Base-by-base conservation (phyloP, 1,139 yeast genomes). In the Scheffersomyces cryptocercus region DNA sequence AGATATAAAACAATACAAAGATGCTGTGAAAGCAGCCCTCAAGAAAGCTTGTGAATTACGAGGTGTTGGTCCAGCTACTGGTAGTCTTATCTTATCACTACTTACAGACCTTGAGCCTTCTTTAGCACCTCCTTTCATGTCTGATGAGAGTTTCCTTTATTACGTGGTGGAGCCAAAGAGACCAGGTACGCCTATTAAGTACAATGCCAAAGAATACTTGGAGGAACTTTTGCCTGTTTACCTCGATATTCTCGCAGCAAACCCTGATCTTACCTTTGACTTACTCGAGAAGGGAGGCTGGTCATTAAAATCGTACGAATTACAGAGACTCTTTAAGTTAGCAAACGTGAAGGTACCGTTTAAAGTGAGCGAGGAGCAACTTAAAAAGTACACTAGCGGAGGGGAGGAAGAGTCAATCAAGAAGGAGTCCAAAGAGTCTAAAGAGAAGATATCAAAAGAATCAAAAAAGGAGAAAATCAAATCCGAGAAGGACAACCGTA, bases 61-160 rank as follows among this genome's bases (percentile, higher is more conserved):
- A 41, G 82, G 81, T 0, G 78, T 76, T 5, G 82, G 82, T 0
- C 80, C 81, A 1, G 81, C 82, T 4, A 75, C 79, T 4, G 77
- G 75, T 1, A 72, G 79, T 38, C 59, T 77, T 40, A 55, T 77
- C 0, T 54, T 72, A 35, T 73, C 78, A 1, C 50, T 73, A n/a
- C 43, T 66, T 12, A 30, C 37, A 20, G 46, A 56, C 24, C 52
- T 69, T 20, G 53, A 58, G 13, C 46, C 40, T 1, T 28, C 32
- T 1, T 49, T 59, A 15, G 63, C 73, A 0, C 78, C 79, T 1
- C 81, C 81, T 0, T 77, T 73, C 49, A 75, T 75, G 56, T 74
- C 80, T 41, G 82, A 77, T 44, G 81, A 76, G 51, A 62, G 73
- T 10, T 75, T 69, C 47, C 49, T 65, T 39, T 69, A 64, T 52